Evolutionary conservation across 225 moss, liverwort and hornwort genomes (phyloP), one percentile per base, ranked within the genome.

Genomic region (Bryum argenteum): DNA sequence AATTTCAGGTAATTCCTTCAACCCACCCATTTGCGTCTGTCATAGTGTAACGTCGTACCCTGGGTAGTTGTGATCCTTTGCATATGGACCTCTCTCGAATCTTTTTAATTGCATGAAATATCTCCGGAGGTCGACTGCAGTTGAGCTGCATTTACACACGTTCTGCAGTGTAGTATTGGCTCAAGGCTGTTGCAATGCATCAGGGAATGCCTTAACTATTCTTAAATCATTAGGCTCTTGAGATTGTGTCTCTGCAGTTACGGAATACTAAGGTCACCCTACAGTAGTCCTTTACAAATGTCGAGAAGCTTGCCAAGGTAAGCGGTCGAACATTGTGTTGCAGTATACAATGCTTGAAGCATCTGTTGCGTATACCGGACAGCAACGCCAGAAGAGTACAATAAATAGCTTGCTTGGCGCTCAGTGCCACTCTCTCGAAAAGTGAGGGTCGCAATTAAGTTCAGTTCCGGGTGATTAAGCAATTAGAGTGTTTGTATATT

Each of bases 341-440:
- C 38, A 5, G 12, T 17, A 70, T 22, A 33, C 28, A 16, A 44
- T 33, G 37, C 37, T 16, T 70, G 38, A 63, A 60, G 20, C 6
- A 38, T 63, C 8, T 38, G 21, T 16, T 69, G 44, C 53, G 40
- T 13, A 45, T n/a, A 23, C 15, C 24, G 44, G 1, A 9, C 5
- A 39, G 48, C 44, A n/a, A 5, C 22, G 5, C 54, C 53, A 53
- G 42, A 54, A 22, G 45, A 37, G 17, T 48, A 16, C 48, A 33
- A 28, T n/a, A n/a, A 24, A 8, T 15, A 19, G 43, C 69, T 75
- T 71, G 58, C 33, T n/a, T 44, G 38, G 67, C 4, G 6, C 41
- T 59, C 17, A n/a, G n/a, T 47, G 19, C 58, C 17, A 21, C 18
- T 9, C 8, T 24, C 9, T 10, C 37, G 37, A 10, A 42, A 38